phyloP scores from a whole-genome alignment of 2,329 filamentous ascomycete species.

The Ophiosphaerella narmari region DNA sequence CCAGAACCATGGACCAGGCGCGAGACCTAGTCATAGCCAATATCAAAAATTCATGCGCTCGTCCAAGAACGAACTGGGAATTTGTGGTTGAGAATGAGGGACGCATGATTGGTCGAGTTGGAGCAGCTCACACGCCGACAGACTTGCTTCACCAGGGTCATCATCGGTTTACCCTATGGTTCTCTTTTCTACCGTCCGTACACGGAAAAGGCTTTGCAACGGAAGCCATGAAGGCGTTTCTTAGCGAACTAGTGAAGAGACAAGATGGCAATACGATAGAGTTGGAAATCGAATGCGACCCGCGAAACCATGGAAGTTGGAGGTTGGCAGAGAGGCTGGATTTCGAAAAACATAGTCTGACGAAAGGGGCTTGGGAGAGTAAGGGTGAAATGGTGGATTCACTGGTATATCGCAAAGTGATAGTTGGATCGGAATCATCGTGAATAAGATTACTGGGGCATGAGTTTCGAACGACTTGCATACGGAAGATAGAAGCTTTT shows the following conservation, averaged over 20 bases:
- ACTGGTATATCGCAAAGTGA: constrained; percentile 30
- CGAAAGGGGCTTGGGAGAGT: constrained; percentile 31
- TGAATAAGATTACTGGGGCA: too few species aligned
- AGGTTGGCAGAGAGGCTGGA: constrained; percentile 38
- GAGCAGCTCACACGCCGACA: constrained; percentile 19
- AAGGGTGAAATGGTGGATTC: constrained; percentile 43
- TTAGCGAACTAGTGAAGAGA: constrained; percentile 18
- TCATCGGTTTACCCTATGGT: constrained; percentile 34
- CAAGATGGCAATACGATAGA: constrained; percentile 15
- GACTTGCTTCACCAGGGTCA: constrained; percentile 5
- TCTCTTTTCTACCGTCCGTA: constrained; percentile 29
- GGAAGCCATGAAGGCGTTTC: constrained; percentile 36
- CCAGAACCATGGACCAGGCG: constrained; percentile 28
- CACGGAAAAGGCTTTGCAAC: constrained; percentile 38
- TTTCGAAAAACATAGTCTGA: constrained; percentile 31
- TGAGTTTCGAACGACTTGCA: too few species aligned
- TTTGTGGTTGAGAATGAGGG: constrained; percentile 32
- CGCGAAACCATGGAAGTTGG: constrained; percentile 35
- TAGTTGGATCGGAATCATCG: background rate
- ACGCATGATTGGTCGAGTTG: constrained; percentile 36
- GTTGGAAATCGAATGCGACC: constrained; percentile 44
- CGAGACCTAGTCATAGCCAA: constrained; percentile 21
- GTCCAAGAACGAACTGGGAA: constrained; percentile 28
- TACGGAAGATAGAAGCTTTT: too few species aligned
- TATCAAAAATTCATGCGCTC: constrained; percentile 17